phyloP scores from a whole-genome alignment of 2,329 filamentous ascomycete species.

The Alternaria viburni region DNA sequence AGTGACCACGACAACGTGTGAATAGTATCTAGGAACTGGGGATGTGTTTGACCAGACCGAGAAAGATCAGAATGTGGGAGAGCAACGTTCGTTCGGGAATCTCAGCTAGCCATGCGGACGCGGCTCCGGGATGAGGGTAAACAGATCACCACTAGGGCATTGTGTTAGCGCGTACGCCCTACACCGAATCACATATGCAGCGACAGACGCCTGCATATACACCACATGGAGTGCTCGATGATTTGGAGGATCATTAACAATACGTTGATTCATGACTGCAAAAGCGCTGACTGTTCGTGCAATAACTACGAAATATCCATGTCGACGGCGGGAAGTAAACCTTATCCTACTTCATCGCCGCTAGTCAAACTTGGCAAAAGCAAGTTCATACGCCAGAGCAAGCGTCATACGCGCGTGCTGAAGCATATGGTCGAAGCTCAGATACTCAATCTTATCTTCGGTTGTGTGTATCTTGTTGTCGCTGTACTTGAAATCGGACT shows the following conservation, averaged over 20 bases:
- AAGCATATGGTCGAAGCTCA: conserved; percentile 89
- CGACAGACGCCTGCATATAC: background rate
- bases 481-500: conserved; percentile 69
- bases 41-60: background rate
- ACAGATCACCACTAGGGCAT: background rate
- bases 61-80: background rate
- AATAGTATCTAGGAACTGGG: background rate
- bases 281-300: background rate
- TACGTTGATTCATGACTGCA: background rate
- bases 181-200: background rate
- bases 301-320: background rate
- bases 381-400: conserved; percentile 83
- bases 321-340: background rate
- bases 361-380: conserved; percentile 71
- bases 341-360: background rate
- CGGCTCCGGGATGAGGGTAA: background rate
- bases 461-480: conserved; percentile 74
- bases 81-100: background rate
- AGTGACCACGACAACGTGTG: background rate
- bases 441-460: conserved; percentile 72
- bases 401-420: conserved; percentile 87
- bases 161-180: background rate
- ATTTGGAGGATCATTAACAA: background rate
- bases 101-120: background rate
- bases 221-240: background rate